A percentile compares a stretch with the other conserved stretches of the same genome.
Conservation (phyloP, 306 rosid genomes). For the Casuarina cunninghamiana region DNA sequence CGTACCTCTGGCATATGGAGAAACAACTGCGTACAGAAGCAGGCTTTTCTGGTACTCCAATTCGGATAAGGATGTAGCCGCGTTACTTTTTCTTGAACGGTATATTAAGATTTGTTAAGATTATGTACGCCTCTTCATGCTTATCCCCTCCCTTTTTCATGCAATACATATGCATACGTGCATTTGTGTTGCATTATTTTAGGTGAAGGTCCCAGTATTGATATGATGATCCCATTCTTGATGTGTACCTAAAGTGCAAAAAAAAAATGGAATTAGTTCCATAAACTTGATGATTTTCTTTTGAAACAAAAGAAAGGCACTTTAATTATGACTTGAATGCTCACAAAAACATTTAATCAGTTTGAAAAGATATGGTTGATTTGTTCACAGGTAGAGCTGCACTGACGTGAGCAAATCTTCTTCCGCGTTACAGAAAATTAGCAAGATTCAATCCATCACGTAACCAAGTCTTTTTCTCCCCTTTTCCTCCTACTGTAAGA, state of each 20-base stretch:
- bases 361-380: conserved; percentile 9
- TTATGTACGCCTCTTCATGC: neutral
- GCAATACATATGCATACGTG: neutral
- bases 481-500: neutral
- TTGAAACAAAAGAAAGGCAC: neutral
- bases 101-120: neutral
- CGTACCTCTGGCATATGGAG: conserved; percentile 86
- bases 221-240: neutral
- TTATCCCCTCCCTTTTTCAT: neutral
- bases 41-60: conserved; percentile 90
- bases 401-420: conserved; percentile 38
- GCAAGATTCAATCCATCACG: neutral
- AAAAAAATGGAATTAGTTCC: neutral
- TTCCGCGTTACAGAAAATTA: conserved; percentile 42
- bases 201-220: neutral
- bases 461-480: neutral
- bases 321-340: neutral
- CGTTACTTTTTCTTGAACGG: conserved; percentile 7
- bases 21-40: conserved; percentile 82
- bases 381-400: conserved; percentile 53
- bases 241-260: neutral
- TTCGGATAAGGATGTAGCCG: conserved; percentile 68
- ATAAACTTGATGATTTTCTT: neutral
- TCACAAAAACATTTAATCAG: conserved; percentile 7
- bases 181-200: neutral